Evolutionary conservation across 2,329 filamentous ascomycete species (phyloP).

Genomic region (Penicillium sp.): DNA sequence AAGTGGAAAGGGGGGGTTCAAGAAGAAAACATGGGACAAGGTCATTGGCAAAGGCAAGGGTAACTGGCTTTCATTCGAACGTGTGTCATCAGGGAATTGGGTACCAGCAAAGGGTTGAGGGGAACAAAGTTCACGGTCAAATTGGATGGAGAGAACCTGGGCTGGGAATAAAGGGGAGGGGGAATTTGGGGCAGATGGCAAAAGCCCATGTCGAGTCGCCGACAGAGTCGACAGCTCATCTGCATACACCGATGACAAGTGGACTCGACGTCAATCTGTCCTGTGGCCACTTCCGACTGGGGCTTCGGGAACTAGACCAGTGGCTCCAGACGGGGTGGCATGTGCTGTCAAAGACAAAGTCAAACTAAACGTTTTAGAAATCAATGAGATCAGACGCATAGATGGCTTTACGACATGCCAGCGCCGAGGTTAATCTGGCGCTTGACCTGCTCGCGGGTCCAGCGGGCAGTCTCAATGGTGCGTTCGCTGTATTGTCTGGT

Average conservation of each 20-base stretch:
- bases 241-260: background rate
- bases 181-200: background rate
- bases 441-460: slow-evolving; percentile 97
- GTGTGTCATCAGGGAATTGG: slow-evolving; percentile 19
- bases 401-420: slow-evolving; percentile 40
- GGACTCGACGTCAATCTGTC: background rate
- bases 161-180: slow-evolving; percentile 10
- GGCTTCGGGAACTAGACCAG: background rate
- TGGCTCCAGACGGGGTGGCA: background rate
- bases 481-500: slow-evolving; percentile 84
- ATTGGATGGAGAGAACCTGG: slow-evolving; percentile 1
- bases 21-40: slow-evolving; percentile 12
- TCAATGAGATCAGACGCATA: slow-evolving; percentile 9
- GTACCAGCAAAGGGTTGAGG: slow-evolving; percentile 13
- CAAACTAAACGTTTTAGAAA: background rate
- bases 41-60: slow-evolving; percentile 11
- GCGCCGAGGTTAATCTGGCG: slow-evolving; percentile 62
- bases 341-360: background rate
- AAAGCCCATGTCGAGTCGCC: background rate
- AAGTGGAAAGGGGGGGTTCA: slow-evolving; percentile 26
- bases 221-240: background rate
- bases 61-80: slow-evolving; percentile 16
- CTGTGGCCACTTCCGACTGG: background rate
- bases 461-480: slow-evolving; percentile 92
- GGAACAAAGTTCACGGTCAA: slow-evolving; percentile 7